These are phyloP conservation scores for Urostyla sp. DNA, from an alignment of 73 alveolate species.

Conservation along the genomic window DNA sequence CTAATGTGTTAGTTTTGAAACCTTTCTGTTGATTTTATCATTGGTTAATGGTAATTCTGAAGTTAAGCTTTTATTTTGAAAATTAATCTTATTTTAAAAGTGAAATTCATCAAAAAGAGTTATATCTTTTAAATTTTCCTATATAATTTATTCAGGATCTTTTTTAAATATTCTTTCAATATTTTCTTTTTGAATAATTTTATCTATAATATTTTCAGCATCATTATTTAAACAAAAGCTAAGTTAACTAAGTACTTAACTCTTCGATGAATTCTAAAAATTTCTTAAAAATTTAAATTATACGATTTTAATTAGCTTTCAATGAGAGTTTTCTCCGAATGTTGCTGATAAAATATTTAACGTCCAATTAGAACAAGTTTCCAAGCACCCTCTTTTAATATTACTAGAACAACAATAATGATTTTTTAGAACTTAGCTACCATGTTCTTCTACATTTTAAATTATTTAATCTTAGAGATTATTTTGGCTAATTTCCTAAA, in stretches of 20 bases:
- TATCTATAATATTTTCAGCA: background rate
- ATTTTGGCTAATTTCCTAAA: background rate
- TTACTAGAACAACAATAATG: slow-evolving; percentile 1
- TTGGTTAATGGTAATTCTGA: background rate
- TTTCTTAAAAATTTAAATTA: background rate
- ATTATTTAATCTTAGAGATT: background rate
- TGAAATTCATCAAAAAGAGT: background rate
- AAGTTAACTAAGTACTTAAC: background rate
- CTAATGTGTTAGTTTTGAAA: background rate
- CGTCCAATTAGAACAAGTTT: slow-evolving; percentile 36
- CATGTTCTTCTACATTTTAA: no score
- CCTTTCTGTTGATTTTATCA: background rate
- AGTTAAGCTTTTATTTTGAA: background rate
- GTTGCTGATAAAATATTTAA: background rate
- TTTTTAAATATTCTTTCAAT: slow-evolving; percentile 29
- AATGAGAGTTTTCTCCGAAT: background rate
- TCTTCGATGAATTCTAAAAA: slow-evolving; percentile 16
- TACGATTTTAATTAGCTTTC: slow-evolving; percentile 23
- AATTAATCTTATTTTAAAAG: background rate
- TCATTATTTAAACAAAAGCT: background rate
- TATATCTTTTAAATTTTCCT: background rate
- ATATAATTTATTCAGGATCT: background rate
- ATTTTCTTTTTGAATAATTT: background rate
- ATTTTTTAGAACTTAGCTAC: no score
- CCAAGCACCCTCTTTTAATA: background rate